Conservation (phyloP, 768 basidiomycete species). For the Tephrocybe rancida region DNA sequence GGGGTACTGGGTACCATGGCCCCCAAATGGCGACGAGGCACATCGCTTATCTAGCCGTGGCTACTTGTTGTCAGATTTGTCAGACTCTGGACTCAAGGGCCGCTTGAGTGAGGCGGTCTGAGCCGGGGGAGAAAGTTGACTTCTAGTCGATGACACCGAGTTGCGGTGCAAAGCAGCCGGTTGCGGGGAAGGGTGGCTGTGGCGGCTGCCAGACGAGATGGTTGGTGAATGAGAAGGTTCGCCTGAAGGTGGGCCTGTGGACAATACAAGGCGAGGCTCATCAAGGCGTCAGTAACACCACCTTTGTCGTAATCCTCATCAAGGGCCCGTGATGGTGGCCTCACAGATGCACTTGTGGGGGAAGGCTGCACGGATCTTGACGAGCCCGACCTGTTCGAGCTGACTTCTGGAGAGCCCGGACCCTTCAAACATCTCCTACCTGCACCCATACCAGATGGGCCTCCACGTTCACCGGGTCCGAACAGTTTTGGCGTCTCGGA, state of each 20-base stretch:
- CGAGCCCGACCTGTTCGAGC: conserved; percentile 66
- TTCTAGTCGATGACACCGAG: conserved; percentile 67
- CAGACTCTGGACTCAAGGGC: conserved; percentile 66
- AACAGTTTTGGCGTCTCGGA: conserved; percentile 48
- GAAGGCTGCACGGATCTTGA: conserved; percentile 73
- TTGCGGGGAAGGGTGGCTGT: conserved; percentile 49
- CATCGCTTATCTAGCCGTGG: conserved; percentile 66
- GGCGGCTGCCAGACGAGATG: conserved; percentile 58
- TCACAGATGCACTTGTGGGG: conserved; percentile 61
- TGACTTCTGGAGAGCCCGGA: conserved; percentile 59
- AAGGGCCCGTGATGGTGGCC: conserved; percentile 66
- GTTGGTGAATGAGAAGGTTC: conserved; percentile 57
- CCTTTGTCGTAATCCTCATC: conserved; percentile 95
- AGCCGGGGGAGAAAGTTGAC: conserved; percentile 63
- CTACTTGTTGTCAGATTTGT: conserved; percentile 64
- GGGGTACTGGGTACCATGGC: conserved; percentile 57
- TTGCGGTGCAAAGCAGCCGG: conserved; percentile 59
- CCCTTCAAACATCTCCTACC: conserved; percentile 39
- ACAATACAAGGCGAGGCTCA: conserved; percentile 60
- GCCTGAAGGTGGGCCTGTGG: conserved; percentile 30
- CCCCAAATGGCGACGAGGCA: conserved; percentile 49
- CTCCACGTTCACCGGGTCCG: conserved; percentile 29
- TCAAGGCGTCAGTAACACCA: conserved; percentile 75
- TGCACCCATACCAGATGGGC: conserved; percentile 23
- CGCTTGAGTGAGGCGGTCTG: conserved; percentile 58